Evolutionary conservation across 2,329 filamentous ascomycete species (phyloP).

Genomic region (Pyrenophora tritici-repentis): DNA sequence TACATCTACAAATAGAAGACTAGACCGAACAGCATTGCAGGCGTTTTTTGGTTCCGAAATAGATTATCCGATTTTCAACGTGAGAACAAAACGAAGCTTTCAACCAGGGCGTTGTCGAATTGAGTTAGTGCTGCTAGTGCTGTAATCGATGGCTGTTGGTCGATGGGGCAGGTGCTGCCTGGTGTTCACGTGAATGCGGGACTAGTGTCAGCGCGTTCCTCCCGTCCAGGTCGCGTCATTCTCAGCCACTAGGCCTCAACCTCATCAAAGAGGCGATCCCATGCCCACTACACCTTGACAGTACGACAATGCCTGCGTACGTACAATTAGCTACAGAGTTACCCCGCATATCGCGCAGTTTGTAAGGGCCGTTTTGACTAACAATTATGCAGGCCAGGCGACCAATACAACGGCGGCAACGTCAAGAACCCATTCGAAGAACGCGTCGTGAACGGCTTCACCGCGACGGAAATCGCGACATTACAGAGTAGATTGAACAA

Average conservation of each 20-base stretch:
- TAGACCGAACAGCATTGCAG: not conserved
- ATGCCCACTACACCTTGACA: slow-evolving; percentile 32
- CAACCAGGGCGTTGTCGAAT: not conserved
- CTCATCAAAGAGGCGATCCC: slow-evolving; percentile 25
- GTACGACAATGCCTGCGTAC: slow-evolving; percentile 44
- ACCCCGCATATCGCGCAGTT: not conserved
- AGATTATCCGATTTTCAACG: too few relatives aligned
- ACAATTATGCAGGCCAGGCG: slow-evolving; percentile 41
- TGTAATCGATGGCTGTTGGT: slow-evolving; percentile 3
- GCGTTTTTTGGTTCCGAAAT: not conserved
- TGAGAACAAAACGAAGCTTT: too few relatives aligned
- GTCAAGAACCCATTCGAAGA: slow-evolving; percentile 81
- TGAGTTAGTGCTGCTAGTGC: slow-evolving; percentile 8
- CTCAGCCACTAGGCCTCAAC: slow-evolving; percentile 33
- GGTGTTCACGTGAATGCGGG: slow-evolving; percentile 20
- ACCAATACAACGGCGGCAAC: slow-evolving; percentile 43
- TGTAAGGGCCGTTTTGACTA: slow-evolving; percentile 11
- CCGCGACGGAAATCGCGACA: slow-evolving; percentile 86
- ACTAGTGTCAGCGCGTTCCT: slow-evolving; percentile 28
- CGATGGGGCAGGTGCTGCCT: slow-evolving; percentile 1
- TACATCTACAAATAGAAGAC: too few relatives aligned
- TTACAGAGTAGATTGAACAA: slow-evolving; percentile 86
- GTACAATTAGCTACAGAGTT: slow-evolving; percentile 11
- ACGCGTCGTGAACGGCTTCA: slow-evolving; percentile 76
- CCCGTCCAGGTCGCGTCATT: slow-evolving; percentile 38